Evolutionary conservation across 306 rosid species (phyloP).

Genomic region (Lagenaria siceraria): DNA sequence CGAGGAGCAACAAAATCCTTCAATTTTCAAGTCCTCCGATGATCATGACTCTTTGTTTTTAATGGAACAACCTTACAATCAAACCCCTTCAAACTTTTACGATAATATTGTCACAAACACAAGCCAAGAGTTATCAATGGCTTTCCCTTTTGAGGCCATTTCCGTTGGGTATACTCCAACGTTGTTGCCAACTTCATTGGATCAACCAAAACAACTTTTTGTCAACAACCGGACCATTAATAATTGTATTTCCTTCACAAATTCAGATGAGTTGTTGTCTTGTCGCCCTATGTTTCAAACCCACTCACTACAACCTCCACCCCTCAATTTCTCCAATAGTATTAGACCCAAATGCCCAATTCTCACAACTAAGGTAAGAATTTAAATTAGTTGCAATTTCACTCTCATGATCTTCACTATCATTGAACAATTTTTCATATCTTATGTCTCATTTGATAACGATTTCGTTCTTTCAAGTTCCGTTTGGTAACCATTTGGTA

Average conservation of each 20-base stretch:
- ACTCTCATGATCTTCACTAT: neutral
- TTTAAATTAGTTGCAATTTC: neutral
- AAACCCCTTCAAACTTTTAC: neutral
- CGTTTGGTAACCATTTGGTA: too few species aligned
- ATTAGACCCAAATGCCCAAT: neutral
- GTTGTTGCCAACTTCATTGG: neutral
- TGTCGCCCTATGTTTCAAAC: neutral
- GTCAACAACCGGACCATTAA: neutral
- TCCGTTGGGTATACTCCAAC: neutral
- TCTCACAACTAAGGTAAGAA: neutral
- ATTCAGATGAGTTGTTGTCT: neutral
- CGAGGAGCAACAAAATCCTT: neutral
- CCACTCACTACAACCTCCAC: neutral
- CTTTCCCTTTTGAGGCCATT: neutral
- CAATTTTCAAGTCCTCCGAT: neutral
- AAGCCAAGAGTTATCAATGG: neutral
- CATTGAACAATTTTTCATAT: too few species aligned
- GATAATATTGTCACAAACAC: neutral
- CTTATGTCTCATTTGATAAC: too few species aligned
- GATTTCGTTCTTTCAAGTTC: neutral
- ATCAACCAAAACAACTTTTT: neutral
- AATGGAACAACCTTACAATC: neutral
- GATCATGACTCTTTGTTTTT: neutral
- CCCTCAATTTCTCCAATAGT: neutral
- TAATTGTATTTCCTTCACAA: neutral